Conservation (phyloP, 176 grass and related monocot species). For the Carex kokanica region DNA sequence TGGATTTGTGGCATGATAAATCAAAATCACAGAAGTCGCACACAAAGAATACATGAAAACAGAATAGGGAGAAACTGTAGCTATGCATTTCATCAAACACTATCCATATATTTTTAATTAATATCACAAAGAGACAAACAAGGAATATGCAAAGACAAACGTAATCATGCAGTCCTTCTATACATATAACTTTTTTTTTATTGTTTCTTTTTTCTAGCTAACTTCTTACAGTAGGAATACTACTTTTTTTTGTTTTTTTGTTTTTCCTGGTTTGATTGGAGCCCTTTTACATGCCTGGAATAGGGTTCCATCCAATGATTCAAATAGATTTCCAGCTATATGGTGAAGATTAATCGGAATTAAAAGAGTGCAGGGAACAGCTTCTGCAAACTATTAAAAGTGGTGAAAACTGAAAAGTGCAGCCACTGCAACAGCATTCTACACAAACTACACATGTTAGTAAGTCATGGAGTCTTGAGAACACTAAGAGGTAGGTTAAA, state of each 20-base stretch:
- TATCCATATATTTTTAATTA: background rate
- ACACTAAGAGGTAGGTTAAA: background rate
- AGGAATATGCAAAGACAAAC: background rate
- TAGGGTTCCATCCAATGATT: background rate
- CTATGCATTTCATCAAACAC: background rate
- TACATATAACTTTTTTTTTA: background rate
- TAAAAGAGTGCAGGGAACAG: background rate
- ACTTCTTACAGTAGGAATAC: background rate
- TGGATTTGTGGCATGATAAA: background rate
- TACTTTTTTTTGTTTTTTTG: background rate
- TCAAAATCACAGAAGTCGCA: background rate
- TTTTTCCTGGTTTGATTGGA: background rate
- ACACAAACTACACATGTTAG: background rate
- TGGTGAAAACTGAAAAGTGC: background rate
- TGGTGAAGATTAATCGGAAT: background rate
- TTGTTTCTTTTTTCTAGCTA: background rate
- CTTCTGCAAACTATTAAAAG: background rate
- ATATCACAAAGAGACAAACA: constrained; percentile 6
- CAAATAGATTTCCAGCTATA: background rate
- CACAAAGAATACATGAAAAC: background rate
- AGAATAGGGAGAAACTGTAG: background rate
- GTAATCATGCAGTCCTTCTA: background rate
- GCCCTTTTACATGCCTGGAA: background rate
- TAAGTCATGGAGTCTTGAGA: background rate
- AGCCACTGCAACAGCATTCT: background rate